A percentile compares a stretch with the other conserved stretches of the same genome.
These are phyloP conservation scores for Aristolochia fimbriata DNA, from an alignment of 164 flowering plant genomes.

Conservation along the genomic window DNA sequence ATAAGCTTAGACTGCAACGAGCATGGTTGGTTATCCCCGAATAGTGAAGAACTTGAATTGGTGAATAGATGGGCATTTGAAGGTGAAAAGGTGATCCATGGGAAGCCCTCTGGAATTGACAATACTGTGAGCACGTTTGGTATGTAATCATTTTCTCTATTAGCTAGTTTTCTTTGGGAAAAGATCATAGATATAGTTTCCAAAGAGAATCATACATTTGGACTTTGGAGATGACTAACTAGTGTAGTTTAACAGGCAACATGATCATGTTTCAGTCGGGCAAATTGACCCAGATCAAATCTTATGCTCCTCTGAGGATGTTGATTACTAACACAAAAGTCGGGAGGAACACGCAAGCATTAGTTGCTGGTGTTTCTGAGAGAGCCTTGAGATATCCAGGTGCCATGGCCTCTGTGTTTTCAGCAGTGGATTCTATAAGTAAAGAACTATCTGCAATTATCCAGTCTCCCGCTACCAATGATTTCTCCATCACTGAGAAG, in stretches of 20 bases:
- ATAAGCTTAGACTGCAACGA: constrained; percentile 32
- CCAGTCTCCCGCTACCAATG: constrained; percentile 51
- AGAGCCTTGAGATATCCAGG: constrained; percentile 64
- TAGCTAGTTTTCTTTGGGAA: too few relatives aligned
- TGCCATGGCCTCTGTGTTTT: constrained; percentile 72
- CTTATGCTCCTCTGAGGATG: constrained; percentile 69
- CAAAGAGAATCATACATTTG: neutral
- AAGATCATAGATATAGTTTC: too few relatives aligned
- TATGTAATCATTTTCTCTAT: constrained; percentile 21
- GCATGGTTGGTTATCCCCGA: constrained; percentile 53
- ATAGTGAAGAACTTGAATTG: constrained; percentile 56
- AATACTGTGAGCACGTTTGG: constrained; percentile 96
- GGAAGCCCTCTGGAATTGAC: constrained; percentile 96
- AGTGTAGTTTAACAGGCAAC: constrained; percentile 34
- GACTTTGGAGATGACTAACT: constrained; percentile 1
- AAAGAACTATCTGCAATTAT: constrained; percentile 61
- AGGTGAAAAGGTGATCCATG: constrained; percentile 96
- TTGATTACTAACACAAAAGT: constrained; percentile 89
- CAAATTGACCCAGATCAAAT: constrained; percentile 42
- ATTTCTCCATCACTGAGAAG: constrained; percentile 50
- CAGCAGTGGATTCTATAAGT: constrained; percentile 86
- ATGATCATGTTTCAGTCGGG: constrained; percentile 86
- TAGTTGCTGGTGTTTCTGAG: constrained; percentile 89
- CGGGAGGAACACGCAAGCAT: constrained; percentile 92
- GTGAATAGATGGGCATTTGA: constrained; percentile 95